Conservation (phyloP, 176 grass and related monocot species). For the Zoysia pacifica region DNA sequence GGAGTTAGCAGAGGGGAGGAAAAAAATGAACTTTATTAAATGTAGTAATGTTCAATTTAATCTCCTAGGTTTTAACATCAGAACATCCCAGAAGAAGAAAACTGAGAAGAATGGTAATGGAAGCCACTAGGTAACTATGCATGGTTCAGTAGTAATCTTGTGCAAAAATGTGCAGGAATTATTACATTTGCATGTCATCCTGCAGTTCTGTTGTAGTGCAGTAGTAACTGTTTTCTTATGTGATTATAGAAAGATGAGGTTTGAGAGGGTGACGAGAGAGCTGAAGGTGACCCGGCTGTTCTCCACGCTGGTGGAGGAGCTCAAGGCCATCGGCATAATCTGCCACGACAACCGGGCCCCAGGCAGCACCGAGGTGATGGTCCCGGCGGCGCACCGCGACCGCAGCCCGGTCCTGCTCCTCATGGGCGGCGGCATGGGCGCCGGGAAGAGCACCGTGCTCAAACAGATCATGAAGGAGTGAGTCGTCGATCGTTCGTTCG, state of each 20-base stretch:
- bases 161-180: not conserved
- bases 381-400: constrained; percentile 65
- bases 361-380: constrained; percentile 71
- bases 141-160: not conserved
- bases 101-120: constrained; percentile 75
- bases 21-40: too few species aligned
- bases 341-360: constrained; percentile 31
- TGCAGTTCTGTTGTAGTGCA: not conserved
- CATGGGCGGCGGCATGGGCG: constrained; percentile 98
- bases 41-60: not conserved
- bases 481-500: not conserved
- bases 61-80: constrained; percentile 53
- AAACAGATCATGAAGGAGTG: constrained; percentile 81
- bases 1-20: too few species aligned
- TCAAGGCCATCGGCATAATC: constrained; percentile 59
- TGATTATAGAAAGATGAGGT: constrained; percentile 74
- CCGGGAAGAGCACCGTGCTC: constrained; percentile 96
- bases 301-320: constrained; percentile 85
- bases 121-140: constrained; percentile 75
- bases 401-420: constrained; percentile 93
- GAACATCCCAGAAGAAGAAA: constrained; percentile 76
- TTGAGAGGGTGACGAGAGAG: constrained; percentile 77
- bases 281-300: constrained; percentile 88
- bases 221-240: not conserved
- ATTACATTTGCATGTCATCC: not conserved